Percentiles rank a stretch among this genome's conserved stretches.
phyloP scores from a whole-genome alignment of 257 asterid genomes.

The Lavandula angustifolia region DNA sequence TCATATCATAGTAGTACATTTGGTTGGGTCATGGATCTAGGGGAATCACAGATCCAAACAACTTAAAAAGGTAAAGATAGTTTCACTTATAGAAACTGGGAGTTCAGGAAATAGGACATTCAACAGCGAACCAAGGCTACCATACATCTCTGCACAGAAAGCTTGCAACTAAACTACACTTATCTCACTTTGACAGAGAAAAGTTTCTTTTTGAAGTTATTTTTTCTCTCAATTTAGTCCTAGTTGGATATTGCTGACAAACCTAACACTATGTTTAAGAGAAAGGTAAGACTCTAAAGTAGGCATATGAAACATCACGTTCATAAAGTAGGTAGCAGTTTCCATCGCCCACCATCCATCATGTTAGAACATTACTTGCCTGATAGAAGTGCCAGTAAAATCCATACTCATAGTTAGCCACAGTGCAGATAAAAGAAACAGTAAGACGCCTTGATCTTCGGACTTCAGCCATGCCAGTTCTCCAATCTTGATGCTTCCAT shows the following conservation, averaged over 20 bases:
- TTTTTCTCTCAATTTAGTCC: slow-evolving; percentile 2
- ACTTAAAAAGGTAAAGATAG: not conserved
- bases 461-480: slow-evolving; percentile 92
- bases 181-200: slow-evolving; percentile 10
- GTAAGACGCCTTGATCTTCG: slow-evolving; percentile 96
- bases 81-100: slow-evolving; percentile 5
- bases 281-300: not conserved
- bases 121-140: not conserved
- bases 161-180: not conserved
- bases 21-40: not conserved
- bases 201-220: not conserved
- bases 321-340: not conserved
- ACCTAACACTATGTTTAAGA: slow-evolving; percentile 1
- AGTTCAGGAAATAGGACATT: not conserved
- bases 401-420: slow-evolving; percentile 95
- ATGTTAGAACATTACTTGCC: slow-evolving; percentile 44
- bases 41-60: slow-evolving; percentile 10
- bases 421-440: slow-evolving; percentile 89
- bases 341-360: slow-evolving; percentile 21
- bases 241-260: not conserved
- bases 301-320: slow-evolving; percentile 13
- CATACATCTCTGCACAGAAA: not conserved
- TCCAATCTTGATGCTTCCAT: slow-evolving; percentile 99
- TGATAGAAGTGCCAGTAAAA: slow-evolving; percentile 98
- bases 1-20: not conserved